phyloP scores from a whole-genome alignment of 2,329 filamentous ascomycete species.

The Claviceps humidiphila region DNA sequence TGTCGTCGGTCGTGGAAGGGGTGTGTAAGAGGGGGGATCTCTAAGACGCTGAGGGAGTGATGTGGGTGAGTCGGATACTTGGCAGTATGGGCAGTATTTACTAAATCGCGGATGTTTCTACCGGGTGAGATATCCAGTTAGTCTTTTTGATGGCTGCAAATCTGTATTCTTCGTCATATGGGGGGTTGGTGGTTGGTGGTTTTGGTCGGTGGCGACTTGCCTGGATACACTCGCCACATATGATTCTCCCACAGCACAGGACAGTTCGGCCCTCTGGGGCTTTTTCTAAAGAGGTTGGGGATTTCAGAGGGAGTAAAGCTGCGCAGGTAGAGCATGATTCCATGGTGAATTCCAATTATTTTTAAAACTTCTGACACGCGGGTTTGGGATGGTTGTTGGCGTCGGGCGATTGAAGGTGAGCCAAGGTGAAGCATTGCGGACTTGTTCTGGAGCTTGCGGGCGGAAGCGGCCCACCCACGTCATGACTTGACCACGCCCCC shows the following conservation, averaged over 20 bases:
- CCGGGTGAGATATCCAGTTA: constrained; percentile 4
- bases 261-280: constrained; percentile 47
- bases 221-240: constrained; percentile 58
- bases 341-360: constrained; percentile 12
- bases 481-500: not conserved
- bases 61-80: constrained; percentile 50
- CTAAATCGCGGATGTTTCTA: constrained; percentile 53
- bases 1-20: constrained; percentile 16
- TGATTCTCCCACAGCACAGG: constrained; percentile 55
- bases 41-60: constrained; percentile 47
- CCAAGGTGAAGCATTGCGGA: too few relatives aligned
- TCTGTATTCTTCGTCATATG: not conserved
- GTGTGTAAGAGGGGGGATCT: constrained; percentile 54
- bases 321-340: constrained; percentile 59
- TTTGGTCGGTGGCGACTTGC: constrained; percentile 25
- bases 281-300: constrained; percentile 45
- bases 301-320: constrained; percentile 40
- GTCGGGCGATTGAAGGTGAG: too few relatives aligned
- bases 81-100: constrained; percentile 60
- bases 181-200: not conserved
- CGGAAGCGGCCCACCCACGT: constrained; percentile 3
- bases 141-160: not conserved
- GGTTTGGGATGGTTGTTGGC: not conserved
- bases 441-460: not conserved
- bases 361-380: too few relatives aligned